These are phyloP conservation scores for Botryobasidium botryosum DNA, from an alignment of 768 basidiomycete species.

Conservation along the genomic window DNA sequence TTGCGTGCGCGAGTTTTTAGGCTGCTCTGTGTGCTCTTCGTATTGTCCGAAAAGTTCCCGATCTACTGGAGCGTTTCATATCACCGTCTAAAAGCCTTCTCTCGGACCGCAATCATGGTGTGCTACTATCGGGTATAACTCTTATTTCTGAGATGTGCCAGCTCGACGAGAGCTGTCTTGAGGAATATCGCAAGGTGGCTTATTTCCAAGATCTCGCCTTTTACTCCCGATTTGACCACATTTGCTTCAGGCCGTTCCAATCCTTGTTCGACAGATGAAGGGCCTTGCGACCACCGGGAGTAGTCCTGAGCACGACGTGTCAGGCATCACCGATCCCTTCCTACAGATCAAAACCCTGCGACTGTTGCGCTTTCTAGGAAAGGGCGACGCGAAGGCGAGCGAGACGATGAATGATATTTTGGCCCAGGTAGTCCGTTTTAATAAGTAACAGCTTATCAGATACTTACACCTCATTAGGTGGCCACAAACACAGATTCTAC, in stretches of 20 bases:
- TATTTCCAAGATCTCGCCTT: slow-evolving; percentile 1
- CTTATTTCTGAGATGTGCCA: slow-evolving; percentile 91
- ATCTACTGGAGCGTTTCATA: slow-evolving; percentile 84
- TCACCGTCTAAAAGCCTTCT: slow-evolving; percentile 77
- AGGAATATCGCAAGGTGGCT: slow-evolving; percentile 79
- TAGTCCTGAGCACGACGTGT: slow-evolving; percentile 96
- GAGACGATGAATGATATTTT: slow-evolving; percentile 98
- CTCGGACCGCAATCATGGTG: slow-evolving; percentile 93
- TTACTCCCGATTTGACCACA: not conserved
- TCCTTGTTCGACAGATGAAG: slow-evolving; percentile 90
- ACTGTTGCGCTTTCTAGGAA: slow-evolving; percentile 74
- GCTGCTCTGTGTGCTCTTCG: slow-evolving; percentile 90
- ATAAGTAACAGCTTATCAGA: not conserved
- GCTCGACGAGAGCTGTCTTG: slow-evolving; percentile 48
- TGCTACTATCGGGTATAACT: slow-evolving; percentile 84
- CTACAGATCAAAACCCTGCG: slow-evolving; percentile 86
- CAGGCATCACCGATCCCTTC: slow-evolving; percentile 97
- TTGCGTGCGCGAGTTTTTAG: slow-evolving; percentile 25
- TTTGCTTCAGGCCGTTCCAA: slow-evolving; percentile 55
- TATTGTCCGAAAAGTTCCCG: slow-evolving; percentile 90
- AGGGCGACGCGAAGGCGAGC: slow-evolving; percentile 67
- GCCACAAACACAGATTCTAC: slow-evolving; percentile 98
- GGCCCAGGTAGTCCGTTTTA: slow-evolving; percentile 47
- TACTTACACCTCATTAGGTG: slow-evolving; percentile 33
- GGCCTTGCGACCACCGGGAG: slow-evolving; percentile 91